phyloP scores from a whole-genome alignment of 2,329 filamentous ascomycete species.

The Ceratocystis diversiconidia region DNA sequence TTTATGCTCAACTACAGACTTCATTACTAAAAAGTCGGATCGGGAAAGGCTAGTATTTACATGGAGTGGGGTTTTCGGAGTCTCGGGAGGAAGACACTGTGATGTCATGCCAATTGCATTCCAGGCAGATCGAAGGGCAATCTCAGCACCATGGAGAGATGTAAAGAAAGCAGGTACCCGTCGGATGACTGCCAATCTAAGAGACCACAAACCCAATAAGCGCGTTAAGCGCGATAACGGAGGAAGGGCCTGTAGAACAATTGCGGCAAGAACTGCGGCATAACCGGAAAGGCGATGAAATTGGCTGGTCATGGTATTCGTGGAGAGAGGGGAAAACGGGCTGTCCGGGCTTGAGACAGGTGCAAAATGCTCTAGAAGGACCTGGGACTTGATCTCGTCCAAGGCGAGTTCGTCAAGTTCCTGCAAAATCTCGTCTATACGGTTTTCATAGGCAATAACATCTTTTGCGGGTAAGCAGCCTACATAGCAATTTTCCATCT shows the following conservation, averaged over 20 bases:
- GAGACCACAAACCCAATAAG: slow-evolving; percentile 64
- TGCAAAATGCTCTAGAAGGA: slow-evolving; percentile 66
- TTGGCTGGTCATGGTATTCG: background rate
- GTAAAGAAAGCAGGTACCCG: slow-evolving; percentile 55
- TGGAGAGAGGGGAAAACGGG: slow-evolving; percentile 32
- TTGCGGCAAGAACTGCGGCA: slow-evolving; percentile 78
- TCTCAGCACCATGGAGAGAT: slow-evolving; percentile 51
- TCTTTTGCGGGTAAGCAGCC: slow-evolving; percentile 55
- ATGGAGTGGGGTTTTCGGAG: slow-evolving; percentile 1
- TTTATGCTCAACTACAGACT: slow-evolving; percentile 49
- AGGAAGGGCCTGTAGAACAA: slow-evolving; percentile 77
- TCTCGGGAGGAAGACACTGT: slow-evolving; percentile 11
- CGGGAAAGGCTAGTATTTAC: slow-evolving; percentile 25
- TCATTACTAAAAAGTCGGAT: slow-evolving; percentile 44
- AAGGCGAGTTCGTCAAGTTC: slow-evolving; percentile 58
- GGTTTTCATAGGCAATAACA: slow-evolving; percentile 53
- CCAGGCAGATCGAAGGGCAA: slow-evolving; percentile 53
- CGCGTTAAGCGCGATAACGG: slow-evolving; percentile 59
- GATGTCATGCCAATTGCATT: slow-evolving; percentile 36
- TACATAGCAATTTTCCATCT: slow-evolving; percentile 26
- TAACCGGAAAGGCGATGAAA: slow-evolving; percentile 9
- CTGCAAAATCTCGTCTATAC: slow-evolving; percentile 58
- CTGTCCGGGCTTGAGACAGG: slow-evolving; percentile 32
- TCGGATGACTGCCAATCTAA: slow-evolving; percentile 59
- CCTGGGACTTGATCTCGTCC: slow-evolving; percentile 79